Conservation (phyloP, 805 yeast species). For the Middelhovenomyces tepae region DNA sequence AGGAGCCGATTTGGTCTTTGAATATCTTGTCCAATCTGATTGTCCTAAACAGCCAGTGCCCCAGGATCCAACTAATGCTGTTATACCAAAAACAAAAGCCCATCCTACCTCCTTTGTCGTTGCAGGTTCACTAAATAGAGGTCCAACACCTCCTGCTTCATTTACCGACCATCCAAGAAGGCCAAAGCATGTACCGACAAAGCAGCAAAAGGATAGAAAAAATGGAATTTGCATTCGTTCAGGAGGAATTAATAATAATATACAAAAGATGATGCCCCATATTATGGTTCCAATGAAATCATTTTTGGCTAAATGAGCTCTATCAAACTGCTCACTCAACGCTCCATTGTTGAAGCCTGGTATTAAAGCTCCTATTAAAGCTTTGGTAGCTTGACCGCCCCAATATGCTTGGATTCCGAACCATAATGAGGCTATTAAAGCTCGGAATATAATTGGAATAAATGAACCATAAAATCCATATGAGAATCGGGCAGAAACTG, state of each 20-base stretch:
- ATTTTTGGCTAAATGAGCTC: constrained; percentile 26
- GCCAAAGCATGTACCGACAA: constrained; percentile 28
- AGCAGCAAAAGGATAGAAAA: constrained; percentile 30
- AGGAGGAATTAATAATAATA: constrained; percentile 14
- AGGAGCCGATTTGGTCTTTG: constrained; percentile 31
- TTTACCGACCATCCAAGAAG: constrained; percentile 22
- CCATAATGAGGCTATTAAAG: constrained; percentile 39
- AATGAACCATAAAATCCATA: constrained; percentile 41
- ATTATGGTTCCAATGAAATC: constrained; percentile 16
- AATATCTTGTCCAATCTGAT: constrained; percentile 36
- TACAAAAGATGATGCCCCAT: constrained; percentile 25
- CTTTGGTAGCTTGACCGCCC: constrained; percentile 37
- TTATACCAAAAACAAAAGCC: constrained; percentile 33
- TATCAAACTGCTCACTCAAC: constrained; percentile 32
- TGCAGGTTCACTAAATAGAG: constrained; percentile 14
- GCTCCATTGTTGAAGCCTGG: constrained; percentile 31
- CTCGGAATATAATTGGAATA: constrained; percentile 37
- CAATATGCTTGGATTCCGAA: constrained; percentile 38
- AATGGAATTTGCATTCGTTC: constrained; percentile 28
- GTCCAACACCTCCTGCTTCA: constrained; percentile 17
- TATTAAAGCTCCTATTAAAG: constrained; percentile 31
- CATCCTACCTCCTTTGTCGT: constrained; percentile 16
- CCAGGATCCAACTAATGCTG: constrained; percentile 33
- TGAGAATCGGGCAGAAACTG: constrained; percentile 35
- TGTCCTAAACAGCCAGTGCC: constrained; percentile 35